These are phyloP conservation scores for Blastomyces percursus DNA, from an alignment of 2,329 filamentous ascomycete genomes.

Conservation along the genomic window DNA sequence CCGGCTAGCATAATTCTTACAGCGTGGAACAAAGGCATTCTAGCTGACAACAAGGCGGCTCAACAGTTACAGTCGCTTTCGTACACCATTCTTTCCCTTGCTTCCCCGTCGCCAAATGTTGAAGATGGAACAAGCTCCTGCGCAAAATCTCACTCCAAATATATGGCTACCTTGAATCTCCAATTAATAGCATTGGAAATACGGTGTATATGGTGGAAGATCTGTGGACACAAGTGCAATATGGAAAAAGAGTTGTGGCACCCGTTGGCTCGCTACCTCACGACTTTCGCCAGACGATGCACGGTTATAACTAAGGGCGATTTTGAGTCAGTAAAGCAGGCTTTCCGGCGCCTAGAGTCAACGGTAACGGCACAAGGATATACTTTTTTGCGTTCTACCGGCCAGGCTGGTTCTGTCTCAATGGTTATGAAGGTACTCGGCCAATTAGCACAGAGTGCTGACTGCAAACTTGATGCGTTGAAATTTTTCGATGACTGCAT, in stretches of 20 bases:
- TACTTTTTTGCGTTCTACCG: conserved; percentile 14
- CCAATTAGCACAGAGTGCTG: conserved; percentile 32
- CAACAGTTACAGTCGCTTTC: conserved; percentile 36
- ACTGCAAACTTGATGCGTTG: conserved; percentile 30
- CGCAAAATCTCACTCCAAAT: conserved; percentile 18
- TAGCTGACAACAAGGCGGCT: conserved; percentile 32
- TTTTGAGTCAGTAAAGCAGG: conserved; percentile 28
- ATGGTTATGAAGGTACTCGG: conserved; percentile 28
- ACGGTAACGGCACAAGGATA: conserved; percentile 22
- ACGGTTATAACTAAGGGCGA: conserved; percentile 26
- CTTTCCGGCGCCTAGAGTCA: conserved; percentile 28
- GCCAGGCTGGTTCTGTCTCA: conserved; percentile 22
- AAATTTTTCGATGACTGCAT: conserved; percentile 27
- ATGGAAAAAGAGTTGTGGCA: conserved; percentile 34
- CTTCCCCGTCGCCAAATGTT: conserved; percentile 15
- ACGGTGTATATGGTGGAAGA: conserved; percentile 32
- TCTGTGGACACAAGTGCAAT: conserved; percentile 33
- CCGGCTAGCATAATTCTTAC: conserved; percentile 31
- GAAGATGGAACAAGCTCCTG: conserved; percentile 7
- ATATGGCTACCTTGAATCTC: conserved; percentile 25
- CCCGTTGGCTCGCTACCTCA: conserved; percentile 33
- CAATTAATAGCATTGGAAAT: conserved; percentile 35
- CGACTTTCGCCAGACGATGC: conserved; percentile 26
- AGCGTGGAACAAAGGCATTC: conserved; percentile 26
- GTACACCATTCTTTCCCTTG: conserved; percentile 30